phyloP scores from a whole-genome alignment of 768 basidiomycete species.

The Auriscalpium orientale region DNA sequence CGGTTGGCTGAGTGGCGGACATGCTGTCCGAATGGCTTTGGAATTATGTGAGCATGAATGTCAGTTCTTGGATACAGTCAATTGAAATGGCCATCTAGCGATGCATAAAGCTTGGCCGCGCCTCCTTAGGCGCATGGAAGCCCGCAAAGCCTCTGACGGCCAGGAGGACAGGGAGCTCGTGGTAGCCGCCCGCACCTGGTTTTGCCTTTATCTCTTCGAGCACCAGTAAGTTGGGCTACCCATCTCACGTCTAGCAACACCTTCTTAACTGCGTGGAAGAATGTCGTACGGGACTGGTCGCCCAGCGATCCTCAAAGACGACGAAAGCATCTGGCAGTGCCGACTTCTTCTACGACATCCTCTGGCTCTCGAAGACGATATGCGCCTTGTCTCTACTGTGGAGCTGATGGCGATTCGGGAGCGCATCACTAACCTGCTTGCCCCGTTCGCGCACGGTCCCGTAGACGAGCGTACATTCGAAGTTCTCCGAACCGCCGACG shows the following conservation, averaged over 20 bases:
- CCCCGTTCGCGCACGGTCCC: conserved; percentile 64
- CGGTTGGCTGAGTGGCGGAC: conserved; percentile 91
- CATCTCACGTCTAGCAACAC: neutral
- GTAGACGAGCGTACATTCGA: conserved; percentile 69
- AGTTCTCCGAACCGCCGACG: conserved; percentile 64
- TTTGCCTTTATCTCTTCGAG: conserved; percentile 88
- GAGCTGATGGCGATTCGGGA: conserved; percentile 89
- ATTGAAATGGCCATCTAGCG: conserved; percentile 33
- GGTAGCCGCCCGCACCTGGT: conserved; percentile 82
- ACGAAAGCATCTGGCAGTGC: conserved; percentile 83
- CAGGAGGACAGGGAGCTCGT: conserved; percentile 73
- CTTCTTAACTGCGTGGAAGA: conserved; percentile 30
- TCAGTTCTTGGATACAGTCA: neutral
- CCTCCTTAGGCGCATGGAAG: conserved; percentile 70
- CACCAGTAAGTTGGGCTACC: conserved; percentile 64
- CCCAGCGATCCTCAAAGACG: conserved; percentile 86
- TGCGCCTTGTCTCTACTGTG: conserved; percentile 90
- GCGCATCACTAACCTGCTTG: conserved; percentile 72
- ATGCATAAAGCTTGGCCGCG: conserved; percentile 91
- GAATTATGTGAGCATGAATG: conserved; percentile 61
- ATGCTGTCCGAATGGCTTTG: conserved; percentile 96
- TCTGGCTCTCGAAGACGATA: conserved; percentile 85
- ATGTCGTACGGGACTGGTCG: conserved; percentile 93
- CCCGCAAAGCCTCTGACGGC: conserved; percentile 45
- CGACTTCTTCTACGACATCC: conserved; percentile 79